These are phyloP conservation scores for Fraxinus paxiana DNA, from an alignment of 305 asterid species.

Conservation along the genomic window DNA sequence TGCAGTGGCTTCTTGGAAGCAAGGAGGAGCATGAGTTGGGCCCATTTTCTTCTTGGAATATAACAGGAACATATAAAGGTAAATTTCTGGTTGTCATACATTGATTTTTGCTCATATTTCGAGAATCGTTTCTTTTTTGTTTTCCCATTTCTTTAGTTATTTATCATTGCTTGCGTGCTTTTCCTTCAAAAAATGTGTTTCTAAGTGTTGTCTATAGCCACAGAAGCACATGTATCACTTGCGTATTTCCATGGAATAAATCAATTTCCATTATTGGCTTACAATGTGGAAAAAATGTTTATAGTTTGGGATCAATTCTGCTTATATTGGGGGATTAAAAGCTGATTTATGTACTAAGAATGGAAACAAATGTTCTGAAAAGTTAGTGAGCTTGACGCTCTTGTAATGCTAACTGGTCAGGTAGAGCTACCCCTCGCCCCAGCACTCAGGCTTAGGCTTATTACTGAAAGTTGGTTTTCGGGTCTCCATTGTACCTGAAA, in stretches of 20 bases:
- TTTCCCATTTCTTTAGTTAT: background rate
- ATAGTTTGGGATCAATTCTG: background rate
- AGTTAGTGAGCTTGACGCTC: background rate
- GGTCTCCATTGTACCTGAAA: background rate
- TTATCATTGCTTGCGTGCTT: background rate
- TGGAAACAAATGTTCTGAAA: background rate
- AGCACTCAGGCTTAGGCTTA: background rate
- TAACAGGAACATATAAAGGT: slow-evolving; percentile 98
- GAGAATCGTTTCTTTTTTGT: background rate
- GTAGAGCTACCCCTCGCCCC: background rate
- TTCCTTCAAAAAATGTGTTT: background rate
- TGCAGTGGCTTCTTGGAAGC: slow-evolving; percentile 78
- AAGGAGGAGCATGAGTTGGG: slow-evolving; percentile 77
- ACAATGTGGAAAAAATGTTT: background rate
- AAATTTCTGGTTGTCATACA: slow-evolving; percentile 13
- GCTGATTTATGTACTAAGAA: background rate
- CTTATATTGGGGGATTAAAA: background rate
- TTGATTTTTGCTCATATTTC: background rate
- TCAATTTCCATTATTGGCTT: background rate
- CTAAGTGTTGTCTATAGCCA: background rate
- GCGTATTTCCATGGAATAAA: background rate
- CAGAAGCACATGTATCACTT: background rate
- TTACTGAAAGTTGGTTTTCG: background rate
- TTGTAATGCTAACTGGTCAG: background rate
- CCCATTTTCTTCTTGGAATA: slow-evolving; percentile 90